phyloP scores from a whole-genome alignment of 805 yeast species.

The Starmerella tilneyi region DNA sequence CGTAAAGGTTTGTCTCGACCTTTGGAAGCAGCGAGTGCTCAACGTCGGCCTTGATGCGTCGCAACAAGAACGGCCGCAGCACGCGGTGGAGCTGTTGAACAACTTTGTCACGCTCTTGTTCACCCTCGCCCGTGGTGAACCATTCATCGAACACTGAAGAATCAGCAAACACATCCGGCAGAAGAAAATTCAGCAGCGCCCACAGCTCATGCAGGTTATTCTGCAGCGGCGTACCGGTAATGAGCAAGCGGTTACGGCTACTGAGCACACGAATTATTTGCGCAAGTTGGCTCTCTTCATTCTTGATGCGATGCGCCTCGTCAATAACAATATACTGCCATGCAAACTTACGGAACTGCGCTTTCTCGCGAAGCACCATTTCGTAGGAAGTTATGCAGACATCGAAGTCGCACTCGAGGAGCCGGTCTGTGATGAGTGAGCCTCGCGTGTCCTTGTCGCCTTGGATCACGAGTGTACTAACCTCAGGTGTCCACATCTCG shows the following conservation, averaged over 20 bases:
- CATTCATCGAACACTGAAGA: slow-evolving; percentile 83
- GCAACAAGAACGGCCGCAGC: slow-evolving; percentile 71
- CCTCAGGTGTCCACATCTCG: slow-evolving; percentile 92
- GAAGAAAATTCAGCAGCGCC: slow-evolving; percentile 81
- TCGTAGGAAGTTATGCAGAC: slow-evolving; percentile 87
- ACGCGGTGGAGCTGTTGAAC: slow-evolving; percentile 84
- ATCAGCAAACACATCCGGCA: slow-evolving; percentile 93
- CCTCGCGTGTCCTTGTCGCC: slow-evolving; percentile 79
- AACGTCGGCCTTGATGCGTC: slow-evolving; percentile 88
- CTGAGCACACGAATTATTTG: slow-evolving; percentile 85
- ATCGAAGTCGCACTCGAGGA: slow-evolving; percentile 72
- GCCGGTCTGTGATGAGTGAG: slow-evolving; percentile 44
- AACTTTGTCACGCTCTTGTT: slow-evolving; percentile 60
- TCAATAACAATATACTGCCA: slow-evolving; percentile 94
- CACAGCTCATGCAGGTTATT: slow-evolving; percentile 91
- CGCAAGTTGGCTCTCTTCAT: slow-evolving; percentile 83
- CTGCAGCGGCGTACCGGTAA: slow-evolving; percentile 94
- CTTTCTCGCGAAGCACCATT: slow-evolving; percentile 82
- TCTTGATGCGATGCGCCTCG: slow-evolving; percentile 94
- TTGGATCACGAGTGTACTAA: slow-evolving; percentile 70
- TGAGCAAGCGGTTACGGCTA: slow-evolving; percentile 70
- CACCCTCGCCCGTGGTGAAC: slow-evolving; percentile 43
- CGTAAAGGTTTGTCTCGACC: slow-evolving; percentile 77
- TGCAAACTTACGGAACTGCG: slow-evolving; percentile 63
- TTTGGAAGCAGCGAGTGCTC: slow-evolving; percentile 85